Conservation (phyloP, 2,329 filamentous ascomycete genomes). For the Neopestalotiopsis sp. region DNA sequence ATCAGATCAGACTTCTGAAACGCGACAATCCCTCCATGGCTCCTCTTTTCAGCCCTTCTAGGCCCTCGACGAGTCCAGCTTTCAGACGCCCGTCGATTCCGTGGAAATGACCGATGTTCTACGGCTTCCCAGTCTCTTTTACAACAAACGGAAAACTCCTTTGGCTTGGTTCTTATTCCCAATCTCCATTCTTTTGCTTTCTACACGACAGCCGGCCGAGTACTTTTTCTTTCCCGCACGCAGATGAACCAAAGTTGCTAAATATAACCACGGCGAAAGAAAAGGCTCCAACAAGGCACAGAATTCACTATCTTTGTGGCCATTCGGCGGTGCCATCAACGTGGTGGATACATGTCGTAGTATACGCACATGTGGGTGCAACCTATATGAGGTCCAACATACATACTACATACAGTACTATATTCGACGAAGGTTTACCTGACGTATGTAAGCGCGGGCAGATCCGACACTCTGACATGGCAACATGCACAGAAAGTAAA, state of each 20-base stretch:
- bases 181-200: no score
- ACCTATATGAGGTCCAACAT: not conserved
- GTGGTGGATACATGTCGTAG: no score
- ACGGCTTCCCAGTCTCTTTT: not conserved
- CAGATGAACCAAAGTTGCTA: not conserved
- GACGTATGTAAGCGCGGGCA: slow-evolving; percentile 1
- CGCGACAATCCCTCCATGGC: not conserved
- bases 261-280: not conserved
- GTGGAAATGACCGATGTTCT: slow-evolving; percentile 5
- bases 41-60: slow-evolving; percentile 15
- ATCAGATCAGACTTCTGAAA: slow-evolving; percentile 17
- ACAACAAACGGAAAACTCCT: not conserved
- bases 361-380: no score
- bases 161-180: no score
- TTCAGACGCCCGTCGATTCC: slow-evolving; percentile 13
- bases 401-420: no score
- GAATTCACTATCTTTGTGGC: not conserved
- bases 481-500: not conserved
- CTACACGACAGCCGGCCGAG: no score
- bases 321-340: no score
- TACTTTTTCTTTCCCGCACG: not conserved
- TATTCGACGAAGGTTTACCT: not conserved
- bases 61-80: not conserved
- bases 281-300: not conserved
- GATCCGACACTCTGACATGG: not conserved